A percentile compares a stretch with the other conserved stretches of the same genome.
phyloP scores from a whole-genome alignment of 768 basidiomycete species.

The Amanita exitialis region DNA sequence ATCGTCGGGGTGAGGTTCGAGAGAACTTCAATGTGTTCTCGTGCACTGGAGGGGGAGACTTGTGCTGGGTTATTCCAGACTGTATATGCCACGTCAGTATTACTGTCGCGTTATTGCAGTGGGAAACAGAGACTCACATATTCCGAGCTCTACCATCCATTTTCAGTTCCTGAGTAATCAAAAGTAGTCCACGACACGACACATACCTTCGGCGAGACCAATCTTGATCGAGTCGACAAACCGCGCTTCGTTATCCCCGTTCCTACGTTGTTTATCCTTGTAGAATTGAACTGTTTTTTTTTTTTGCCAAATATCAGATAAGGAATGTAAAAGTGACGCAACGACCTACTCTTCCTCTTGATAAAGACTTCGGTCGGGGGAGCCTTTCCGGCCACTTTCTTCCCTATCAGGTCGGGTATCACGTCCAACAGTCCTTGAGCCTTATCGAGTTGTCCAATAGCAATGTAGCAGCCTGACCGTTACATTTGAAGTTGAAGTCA shows the following conservation, averaged over 20 bases:
- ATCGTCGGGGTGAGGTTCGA: slow-evolving; percentile 36
- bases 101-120: too few species aligned
- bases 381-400: slow-evolving; percentile 56
- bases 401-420: slow-evolving; percentile 50
- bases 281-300: slow-evolving; percentile 57
- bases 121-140: slow-evolving; percentile 40
- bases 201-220: slow-evolving; percentile 59
- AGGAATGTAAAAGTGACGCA: background rate
- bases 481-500: background rate
- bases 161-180: background rate
- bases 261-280: slow-evolving; percentile 51
- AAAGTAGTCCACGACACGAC: background rate
- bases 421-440: slow-evolving; percentile 53
- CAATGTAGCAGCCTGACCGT: slow-evolving; percentile 48
- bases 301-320: background rate
- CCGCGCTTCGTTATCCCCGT: slow-evolving; percentile 39
- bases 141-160: slow-evolving; percentile 42
- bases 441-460: slow-evolving; percentile 41
- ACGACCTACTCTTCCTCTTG: slow-evolving; percentile 56
- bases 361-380: slow-evolving; percentile 72
- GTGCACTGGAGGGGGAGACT: slow-evolving; percentile 39
- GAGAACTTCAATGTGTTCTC: slow-evolving; percentile 50
- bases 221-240: slow-evolving; percentile 52
- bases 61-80: slow-evolving; percentile 79
- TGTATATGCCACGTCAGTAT: slow-evolving; percentile 14